Base-by-base conservation (phyloP, 805 yeast genomes). In the Metschnikowia kunwiensis region DNA sequence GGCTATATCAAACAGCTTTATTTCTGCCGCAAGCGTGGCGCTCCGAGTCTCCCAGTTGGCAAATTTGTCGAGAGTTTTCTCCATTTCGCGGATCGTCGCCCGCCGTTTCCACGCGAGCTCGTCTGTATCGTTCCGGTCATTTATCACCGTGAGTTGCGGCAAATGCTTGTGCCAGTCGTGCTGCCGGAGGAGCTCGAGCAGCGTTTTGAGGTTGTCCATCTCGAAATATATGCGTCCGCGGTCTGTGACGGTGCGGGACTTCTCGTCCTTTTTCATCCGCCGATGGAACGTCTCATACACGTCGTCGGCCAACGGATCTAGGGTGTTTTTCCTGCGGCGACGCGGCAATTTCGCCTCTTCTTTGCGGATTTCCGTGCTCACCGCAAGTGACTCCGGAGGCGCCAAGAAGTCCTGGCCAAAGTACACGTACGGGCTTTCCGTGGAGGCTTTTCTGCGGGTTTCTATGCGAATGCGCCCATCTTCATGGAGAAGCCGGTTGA, bases 201-300 rank as follows among this genome's bases (percentile, higher is more conserved):
- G 72, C 9, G 72, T 71, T 20, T 63, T 56, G 23, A 77, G 65
- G 14, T 68, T 70, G 35, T 80, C 86, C 20, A 77, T 75, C 49
- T 82, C 91, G 7, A 63, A 55, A 31, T 72, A 60, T 28, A 78
- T 63, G 37, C 72, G 68, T 32, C 68, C 73, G 17, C 74, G 62
- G 46, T 83, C 89, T 2, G 72, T 61, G 23, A 65, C 65, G 19
- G 68, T 60, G 74, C 81, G 78, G 30, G 75, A 68, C 40, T 71
- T 72, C 55, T 85, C 95, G 34, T 79, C 80, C 37, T 74, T 74
- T 44, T 73, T 75, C 78, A 82, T 75, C 25, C 74, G 67, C 27
- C 69, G 68, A 57, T 83, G 89, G 48, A 70, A 75, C 10, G 61
- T 43, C 20, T 55, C 49, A 52, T 63, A 79, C 10, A 62, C 13